These are phyloP conservation scores for Alternaria solani DNA, from an alignment of 2,329 filamentous ascomycete species.

Conservation along the genomic window DNA sequence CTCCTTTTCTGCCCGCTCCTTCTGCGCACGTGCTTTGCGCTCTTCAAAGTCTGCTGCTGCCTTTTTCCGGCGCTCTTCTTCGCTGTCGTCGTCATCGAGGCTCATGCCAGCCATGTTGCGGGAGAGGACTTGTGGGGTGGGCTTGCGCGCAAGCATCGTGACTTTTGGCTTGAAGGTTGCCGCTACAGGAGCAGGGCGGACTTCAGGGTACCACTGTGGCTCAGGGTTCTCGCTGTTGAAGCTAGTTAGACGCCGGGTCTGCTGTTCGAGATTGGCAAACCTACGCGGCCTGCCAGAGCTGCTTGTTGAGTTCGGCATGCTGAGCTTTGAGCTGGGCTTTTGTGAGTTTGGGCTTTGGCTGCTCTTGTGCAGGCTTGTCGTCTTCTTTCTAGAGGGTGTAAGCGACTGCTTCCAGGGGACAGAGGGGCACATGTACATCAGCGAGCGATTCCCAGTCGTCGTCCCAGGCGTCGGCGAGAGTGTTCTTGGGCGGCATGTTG, in stretches of 20 bases:
- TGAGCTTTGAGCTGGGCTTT: constrained; percentile 80
- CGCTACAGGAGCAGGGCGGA: constrained; percentile 69
- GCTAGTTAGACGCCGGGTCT: constrained; percentile 22
- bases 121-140: constrained; percentile 67
- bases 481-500: constrained; percentile 47
- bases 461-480: constrained; percentile 75
- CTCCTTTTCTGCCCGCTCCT: constrained; percentile 88
- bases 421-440: constrained; percentile 62
- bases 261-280: constrained; percentile 33
- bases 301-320: constrained; percentile 83
- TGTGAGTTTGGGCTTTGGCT: constrained; percentile 62
- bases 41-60: constrained; percentile 76
- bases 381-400: constrained; percentile 44
- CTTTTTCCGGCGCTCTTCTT: constrained; percentile 67
- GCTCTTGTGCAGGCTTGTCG: constrained; percentile 50
- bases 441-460: constrained; percentile 87
- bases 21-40: constrained; percentile 77
- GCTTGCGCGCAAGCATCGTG: constrained; percentile 85
- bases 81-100: constrained; percentile 66
- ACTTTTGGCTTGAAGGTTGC: constrained; percentile 81
- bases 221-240: constrained; percentile 72
- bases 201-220: constrained; percentile 77
- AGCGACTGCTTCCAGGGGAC: constrained; percentile 19
- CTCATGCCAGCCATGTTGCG: constrained; percentile 62
- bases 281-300: constrained; percentile 89